Percentiles rank a stretch among this genome's conserved stretches.
Evolutionary conservation across 225 moss, liverwort and hornwort genomes (phyloP).

Genomic region (Physcomitrium patens): DNA sequence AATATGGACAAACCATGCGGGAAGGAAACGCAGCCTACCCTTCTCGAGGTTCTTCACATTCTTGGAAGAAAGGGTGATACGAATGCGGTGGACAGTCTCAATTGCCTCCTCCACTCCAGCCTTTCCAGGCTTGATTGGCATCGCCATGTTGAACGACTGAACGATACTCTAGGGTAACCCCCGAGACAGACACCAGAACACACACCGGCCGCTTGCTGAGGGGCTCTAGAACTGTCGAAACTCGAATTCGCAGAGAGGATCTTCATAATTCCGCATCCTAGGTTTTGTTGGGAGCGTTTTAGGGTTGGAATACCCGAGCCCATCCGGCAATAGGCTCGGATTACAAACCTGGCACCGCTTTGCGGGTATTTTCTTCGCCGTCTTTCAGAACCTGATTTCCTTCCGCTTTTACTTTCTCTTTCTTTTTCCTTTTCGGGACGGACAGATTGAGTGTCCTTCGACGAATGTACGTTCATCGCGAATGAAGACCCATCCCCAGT

Average conservation of each 20-base stretch:
- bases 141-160: slow-evolving; percentile 51
- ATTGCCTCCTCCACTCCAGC: slow-evolving; percentile 82
- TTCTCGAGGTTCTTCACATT: slow-evolving; percentile 91
- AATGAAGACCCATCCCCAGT: too few relatives aligned
- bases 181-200: slow-evolving; percentile 63
- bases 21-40: slow-evolving; percentile 33
- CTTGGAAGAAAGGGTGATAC: slow-evolving; percentile 89
- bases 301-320: slow-evolving; percentile 18
- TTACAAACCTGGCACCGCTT: fast-evolving
- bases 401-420: too few relatives aligned
- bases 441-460: too few relatives aligned
- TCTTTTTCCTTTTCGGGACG: too few relatives aligned
- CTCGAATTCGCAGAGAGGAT: background rate
- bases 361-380: too few relatives aligned
- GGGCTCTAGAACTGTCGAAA: background rate
- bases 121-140: slow-evolving; percentile 71
- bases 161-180: background rate
- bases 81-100: slow-evolving; percentile 81
- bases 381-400: too few relatives aligned
- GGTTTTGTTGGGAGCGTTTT: background rate
- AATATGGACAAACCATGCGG: too few relatives aligned
- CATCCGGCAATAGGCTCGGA: background rate
- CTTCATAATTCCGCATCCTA: fast-evolving
- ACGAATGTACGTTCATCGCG: too few relatives aligned
- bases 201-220: slow-evolving; percentile 53